Evolutionary conservation across 495 filamentous ascomycete genomes (phyloP).

Genomic region (Niebla homalea): DNA sequence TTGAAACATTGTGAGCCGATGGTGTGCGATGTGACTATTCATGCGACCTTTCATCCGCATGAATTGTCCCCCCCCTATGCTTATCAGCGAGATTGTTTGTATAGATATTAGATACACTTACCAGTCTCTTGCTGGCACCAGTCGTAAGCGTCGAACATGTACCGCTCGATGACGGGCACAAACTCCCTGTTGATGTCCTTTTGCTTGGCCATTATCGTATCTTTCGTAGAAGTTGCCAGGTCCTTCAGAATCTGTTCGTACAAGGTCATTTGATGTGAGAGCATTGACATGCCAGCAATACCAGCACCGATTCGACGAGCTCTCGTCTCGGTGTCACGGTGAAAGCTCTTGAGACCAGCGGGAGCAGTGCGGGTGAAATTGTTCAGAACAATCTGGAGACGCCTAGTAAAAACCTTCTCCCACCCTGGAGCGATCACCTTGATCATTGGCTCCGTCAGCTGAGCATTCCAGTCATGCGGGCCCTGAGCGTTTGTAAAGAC

Average conservation of each 20-base stretch:
- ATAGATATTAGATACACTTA: conserved; percentile 7
- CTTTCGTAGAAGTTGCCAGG: conserved; percentile 19
- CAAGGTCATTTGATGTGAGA: conserved; percentile 31
- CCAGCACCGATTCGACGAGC: conserved; percentile 25
- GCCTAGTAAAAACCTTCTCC: conserved; percentile 41
- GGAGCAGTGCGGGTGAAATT: conserved; percentile 16
- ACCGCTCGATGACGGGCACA: conserved; percentile 32
- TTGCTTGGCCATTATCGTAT: conserved; percentile 31
- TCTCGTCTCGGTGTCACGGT: conserved; percentile 26
- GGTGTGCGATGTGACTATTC: conserved; percentile 31
- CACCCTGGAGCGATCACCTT: conserved; percentile 38
- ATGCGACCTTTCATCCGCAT: conserved; percentile 44
- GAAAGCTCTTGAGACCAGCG: conserved; percentile 25
- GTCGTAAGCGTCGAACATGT: conserved; percentile 37
- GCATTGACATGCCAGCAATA: conserved; percentile 24
- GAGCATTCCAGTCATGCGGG: conserved; percentile 14
- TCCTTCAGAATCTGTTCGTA: conserved; percentile 29
- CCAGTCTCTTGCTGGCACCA: conserved; percentile 32
- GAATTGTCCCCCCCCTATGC: conserved; percentile 32
- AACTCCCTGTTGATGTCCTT: conserved; percentile 45
- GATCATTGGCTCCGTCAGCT: conserved; percentile 38
- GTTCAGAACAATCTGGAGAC: conserved; percentile 27
- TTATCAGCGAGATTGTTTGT: neutral
- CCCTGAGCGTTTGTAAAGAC: conserved; percentile 22
- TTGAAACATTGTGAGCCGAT: conserved; percentile 37